phyloP scores from a whole-genome alignment of 2,329 filamentous ascomycete species.

The Phialemonium atrogriseum region DNA sequence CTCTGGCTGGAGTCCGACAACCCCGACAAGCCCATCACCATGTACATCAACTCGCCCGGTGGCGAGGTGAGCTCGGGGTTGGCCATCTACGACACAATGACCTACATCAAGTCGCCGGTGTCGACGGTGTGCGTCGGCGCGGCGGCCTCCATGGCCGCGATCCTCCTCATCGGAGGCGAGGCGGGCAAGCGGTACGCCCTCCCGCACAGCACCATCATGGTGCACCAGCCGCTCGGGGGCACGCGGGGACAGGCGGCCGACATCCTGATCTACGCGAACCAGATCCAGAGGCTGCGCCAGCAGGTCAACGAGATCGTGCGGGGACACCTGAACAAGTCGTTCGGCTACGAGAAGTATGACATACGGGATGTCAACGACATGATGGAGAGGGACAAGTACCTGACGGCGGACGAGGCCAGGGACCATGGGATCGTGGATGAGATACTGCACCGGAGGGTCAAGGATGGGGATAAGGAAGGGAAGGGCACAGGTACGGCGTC shows the following conservation, averaged over 20 bases:
- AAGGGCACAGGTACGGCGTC: too few species aligned
- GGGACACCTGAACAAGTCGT: constrained; percentile 70
- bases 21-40: constrained; percentile 86
- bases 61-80: constrained; percentile 81
- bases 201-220: constrained; percentile 93
- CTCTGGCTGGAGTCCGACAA: constrained; percentile 97
- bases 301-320: constrained; percentile 89
- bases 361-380: constrained; percentile 82
- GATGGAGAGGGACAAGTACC: constrained; percentile 95
- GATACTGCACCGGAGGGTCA: constrained; percentile 61
- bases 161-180: constrained; percentile 79
- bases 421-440: constrained; percentile 89
- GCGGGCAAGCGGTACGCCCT: constrained; percentile 80
- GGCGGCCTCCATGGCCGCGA: constrained; percentile 88
- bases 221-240: constrained; percentile 85
- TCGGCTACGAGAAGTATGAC: constrained; percentile 66
- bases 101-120: constrained; percentile 87
- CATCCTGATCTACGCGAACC: constrained; percentile 94
- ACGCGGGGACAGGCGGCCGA: constrained; percentile 62
- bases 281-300: constrained; percentile 79
- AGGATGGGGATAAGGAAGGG: constrained; percentile 43
- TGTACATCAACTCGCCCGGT: constrained; percentile 97
- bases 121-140: constrained; percentile 93
- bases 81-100: constrained; percentile 98
- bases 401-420: constrained; percentile 80